A percentile compares a stretch with the other conserved stretches of the same genome.
These are phyloP conservation scores for Xylaria bambusicola DNA, from an alignment of 495 filamentous ascomycete species.

Conservation along the genomic window DNA sequence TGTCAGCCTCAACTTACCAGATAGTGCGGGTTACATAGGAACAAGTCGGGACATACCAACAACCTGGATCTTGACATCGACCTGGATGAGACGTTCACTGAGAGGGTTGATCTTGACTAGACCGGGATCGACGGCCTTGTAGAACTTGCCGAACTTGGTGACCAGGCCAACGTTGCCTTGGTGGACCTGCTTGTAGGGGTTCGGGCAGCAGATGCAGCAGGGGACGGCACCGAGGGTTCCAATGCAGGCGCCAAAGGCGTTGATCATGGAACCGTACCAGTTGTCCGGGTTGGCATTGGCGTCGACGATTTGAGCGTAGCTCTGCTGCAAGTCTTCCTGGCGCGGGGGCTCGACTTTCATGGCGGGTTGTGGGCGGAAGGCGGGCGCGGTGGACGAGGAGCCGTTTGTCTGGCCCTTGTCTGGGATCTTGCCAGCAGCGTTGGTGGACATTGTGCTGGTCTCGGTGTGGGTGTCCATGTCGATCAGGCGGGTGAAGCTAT, in stretches of 20 bases:
- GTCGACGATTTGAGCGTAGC: conserved; percentile 77
- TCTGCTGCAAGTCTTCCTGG: conserved; percentile 81
- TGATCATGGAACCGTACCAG: conserved; percentile 91
- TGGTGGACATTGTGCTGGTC: conserved; percentile 24
- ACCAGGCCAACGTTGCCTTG: conserved; percentile 95
- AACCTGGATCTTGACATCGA: conserved; percentile 99
- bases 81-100: conserved; percentile 81
- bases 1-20: background rate
- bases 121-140: conserved; percentile 94
- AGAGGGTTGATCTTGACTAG: conserved; percentile 98
- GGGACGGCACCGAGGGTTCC: conserved; percentile 86
- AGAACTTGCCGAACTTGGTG: conserved; percentile 94
- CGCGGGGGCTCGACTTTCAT: conserved; percentile 83
- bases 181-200: conserved; percentile 91
- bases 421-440: conserved; percentile 17
- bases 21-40: background rate
- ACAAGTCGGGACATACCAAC: conserved; percentile 58
- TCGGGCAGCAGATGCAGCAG: conserved; percentile 90
- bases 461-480: conserved; percentile 19
- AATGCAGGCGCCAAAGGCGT: conserved; percentile 71
- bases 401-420: conserved; percentile 26
- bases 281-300: conserved; percentile 74
- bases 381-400: conserved; percentile 20
- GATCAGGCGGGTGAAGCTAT: conserved; percentile 8
- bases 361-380: conserved; percentile 48